Conservation (phyloP, 2,329 filamentous ascomycete genomes). For the Colletotrichum tofieldiae region DNA sequence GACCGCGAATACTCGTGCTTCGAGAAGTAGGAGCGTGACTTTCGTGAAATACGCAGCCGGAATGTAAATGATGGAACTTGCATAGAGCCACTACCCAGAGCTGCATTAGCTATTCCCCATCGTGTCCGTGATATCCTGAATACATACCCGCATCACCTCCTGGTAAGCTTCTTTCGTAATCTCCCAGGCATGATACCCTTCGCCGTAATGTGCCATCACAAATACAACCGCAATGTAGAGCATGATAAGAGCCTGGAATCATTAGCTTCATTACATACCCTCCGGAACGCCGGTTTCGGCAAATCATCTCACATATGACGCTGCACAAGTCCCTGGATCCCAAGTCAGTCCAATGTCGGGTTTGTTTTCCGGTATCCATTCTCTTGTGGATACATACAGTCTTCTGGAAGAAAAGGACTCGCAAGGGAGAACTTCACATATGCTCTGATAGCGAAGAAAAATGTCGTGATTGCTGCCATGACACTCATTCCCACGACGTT, state of each 20-base stretch:
- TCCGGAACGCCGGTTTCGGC: background rate
- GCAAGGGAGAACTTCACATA: slow-evolving; percentile 42
- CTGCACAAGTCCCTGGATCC: slow-evolving; percentile 30
- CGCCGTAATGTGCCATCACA: slow-evolving; percentile 46
- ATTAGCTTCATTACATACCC: background rate
- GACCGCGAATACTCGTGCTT: slow-evolving; percentile 51
- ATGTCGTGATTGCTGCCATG: slow-evolving; percentile 40
- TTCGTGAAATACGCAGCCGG: slow-evolving; percentile 52
- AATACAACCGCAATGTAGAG: slow-evolving; percentile 29
- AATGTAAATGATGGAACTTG: slow-evolving; percentile 49
- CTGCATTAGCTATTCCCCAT: background rate
- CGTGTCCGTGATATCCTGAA: no score
- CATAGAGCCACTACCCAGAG: slow-evolving; percentile 48
- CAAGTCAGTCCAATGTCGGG: slow-evolving; percentile 1
- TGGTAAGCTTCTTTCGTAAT: slow-evolving; percentile 41
- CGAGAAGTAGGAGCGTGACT: slow-evolving; percentile 52
- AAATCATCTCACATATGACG: slow-evolving; percentile 31
- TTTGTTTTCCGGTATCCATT: background rate
- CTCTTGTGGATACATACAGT: slow-evolving; percentile 14
- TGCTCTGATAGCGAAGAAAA: slow-evolving; percentile 42
- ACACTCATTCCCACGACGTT: slow-evolving; percentile 41
- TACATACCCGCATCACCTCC: slow-evolving; percentile 43
- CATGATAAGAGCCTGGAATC: background rate
- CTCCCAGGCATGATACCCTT: slow-evolving; percentile 47
- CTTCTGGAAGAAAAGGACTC: slow-evolving; percentile 23